Percentiles rank a stretch among this genome's conserved stretches.
Conservation (phyloP, 2,329 filamentous ascomycete species). For the Neospermospora avenae region DNA sequence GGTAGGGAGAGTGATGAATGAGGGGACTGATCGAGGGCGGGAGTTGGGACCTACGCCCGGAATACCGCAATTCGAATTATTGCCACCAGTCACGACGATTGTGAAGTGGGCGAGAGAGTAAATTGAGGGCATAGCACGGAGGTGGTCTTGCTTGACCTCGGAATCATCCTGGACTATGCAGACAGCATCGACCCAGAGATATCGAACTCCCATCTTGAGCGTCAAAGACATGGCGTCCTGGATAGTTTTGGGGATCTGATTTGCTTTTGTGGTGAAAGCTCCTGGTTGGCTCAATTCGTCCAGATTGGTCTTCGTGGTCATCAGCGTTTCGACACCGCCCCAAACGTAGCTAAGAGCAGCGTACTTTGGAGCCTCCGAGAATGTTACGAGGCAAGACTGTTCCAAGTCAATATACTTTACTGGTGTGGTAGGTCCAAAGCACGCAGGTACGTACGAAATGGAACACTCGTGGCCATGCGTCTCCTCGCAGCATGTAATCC, state of each 20-base stretch:
- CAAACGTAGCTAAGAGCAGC: conserved; percentile 21
- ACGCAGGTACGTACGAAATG: background rate
- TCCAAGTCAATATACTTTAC: conserved; percentile 4
- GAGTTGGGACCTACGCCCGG: background rate
- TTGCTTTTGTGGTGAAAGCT: background rate
- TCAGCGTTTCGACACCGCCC: conserved; percentile 8
- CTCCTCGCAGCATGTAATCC: conserved; percentile 2
- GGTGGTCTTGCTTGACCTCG: conserved; percentile 3
- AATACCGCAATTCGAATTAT: background rate
- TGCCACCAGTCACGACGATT: background rate
- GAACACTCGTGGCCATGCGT: conserved; percentile 1
- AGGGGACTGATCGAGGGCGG: background rate
- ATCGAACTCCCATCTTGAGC: conserved; percentile 21
- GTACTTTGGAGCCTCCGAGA: conserved; percentile 5
- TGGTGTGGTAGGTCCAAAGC: background rate
- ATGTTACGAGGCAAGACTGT: background rate
- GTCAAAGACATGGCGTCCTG: conserved; percentile 25
- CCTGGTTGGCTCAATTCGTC: background rate
- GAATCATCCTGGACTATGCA: conserved; percentile 14
- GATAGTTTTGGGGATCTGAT: conserved; percentile 21
- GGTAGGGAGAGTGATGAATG: background rate
- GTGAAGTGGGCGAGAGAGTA: conserved; percentile 9
- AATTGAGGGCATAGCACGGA: conserved; percentile 10
- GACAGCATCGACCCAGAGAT: conserved; percentile 24
- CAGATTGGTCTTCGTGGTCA: conserved; percentile 4